Base-by-base conservation (phyloP, 2,329 filamentous ascomycete species). In the Fonsecaea multimorphosa region DNA sequence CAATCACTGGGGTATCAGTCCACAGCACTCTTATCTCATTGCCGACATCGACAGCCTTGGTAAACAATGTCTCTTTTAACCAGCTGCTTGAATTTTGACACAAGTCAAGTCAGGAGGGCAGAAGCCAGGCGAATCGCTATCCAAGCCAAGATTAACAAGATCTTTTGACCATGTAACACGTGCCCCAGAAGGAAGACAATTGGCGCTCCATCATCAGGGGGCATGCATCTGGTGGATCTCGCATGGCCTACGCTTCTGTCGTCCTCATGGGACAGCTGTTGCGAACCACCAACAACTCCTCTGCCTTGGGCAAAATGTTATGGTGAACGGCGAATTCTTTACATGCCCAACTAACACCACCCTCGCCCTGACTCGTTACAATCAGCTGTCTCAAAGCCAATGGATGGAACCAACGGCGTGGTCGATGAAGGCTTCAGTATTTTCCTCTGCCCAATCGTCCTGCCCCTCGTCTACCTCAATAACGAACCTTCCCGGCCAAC, bases 381-480 rank as follows among this genome's bases (percentile, higher is more conserved):
- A 49, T 49, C 19, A 12, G 9, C 19, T 3, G 44, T 19, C 44
- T 49, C 8, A 24, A 3, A 49, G 44, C n/a, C n/a, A 22, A 24
- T 56, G 34, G 32, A 59, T 59, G 40, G 19, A 31, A 16, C 57
- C 57, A 27, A 59, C 57, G n/a, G 29, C 40, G 22, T 59, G 44
- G 9, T 31, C 29, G 16, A 49, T 49, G 29, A 59, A 51, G 11
- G n/a, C 46, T 14, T 31, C 24, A 12, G 51, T 32, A 29, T 51
- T 36, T 49, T 59, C 40, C 57, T 59, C 57, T 7, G 57, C 38
- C 29, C 51, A 49, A 16, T 59, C 57, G 29, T 59, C 40, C 29
- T 51, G 38, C 57, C 57, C 51, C 9, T 46, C 29, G 16, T 40
- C 40, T 11, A 59, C 9, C 38, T 59, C 40, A 16, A 59, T 27